These are phyloP conservation scores for Mucor lusitanicus DNA, from an alignment of 371 early-diverging fungal species.

Conservation along the genomic window DNA sequence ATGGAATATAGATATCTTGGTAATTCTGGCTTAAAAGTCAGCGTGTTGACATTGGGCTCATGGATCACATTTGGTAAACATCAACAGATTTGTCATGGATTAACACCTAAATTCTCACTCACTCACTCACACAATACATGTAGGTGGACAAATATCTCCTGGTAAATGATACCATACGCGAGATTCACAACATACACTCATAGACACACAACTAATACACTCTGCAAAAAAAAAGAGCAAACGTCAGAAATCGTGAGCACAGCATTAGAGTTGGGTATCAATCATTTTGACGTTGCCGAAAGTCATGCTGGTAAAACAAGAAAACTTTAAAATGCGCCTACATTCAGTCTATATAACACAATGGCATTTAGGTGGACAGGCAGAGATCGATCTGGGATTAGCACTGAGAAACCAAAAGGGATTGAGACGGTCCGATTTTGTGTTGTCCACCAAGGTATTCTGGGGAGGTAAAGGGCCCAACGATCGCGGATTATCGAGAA, in stretches of 20 bases:
- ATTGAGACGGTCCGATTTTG: constrained; percentile 73
- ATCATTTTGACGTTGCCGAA: constrained; percentile 85
- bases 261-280: constrained; percentile 78
- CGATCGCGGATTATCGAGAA: constrained; percentile 81
- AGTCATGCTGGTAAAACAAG: constrained; percentile 57
- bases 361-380: constrained; percentile 58
- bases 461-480: constrained; percentile 85
- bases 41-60: constrained; percentile 42
- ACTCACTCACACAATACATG: neutral
- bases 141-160: constrained; percentile 63
- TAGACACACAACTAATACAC: neutral
- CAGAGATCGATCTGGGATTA: constrained; percentile 77
- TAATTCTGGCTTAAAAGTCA: constrained; percentile 78
- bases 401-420: constrained; percentile 69
- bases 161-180: constrained; percentile 21
- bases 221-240: constrained; percentile 40
- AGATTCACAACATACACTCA: neutral
- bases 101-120: no score
- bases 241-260: constrained; percentile 71
- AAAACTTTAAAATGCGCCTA: neutral
- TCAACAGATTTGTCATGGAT: no score
- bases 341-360: neutral
- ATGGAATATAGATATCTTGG: constrained; percentile 89
- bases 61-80: constrained; percentile 69
- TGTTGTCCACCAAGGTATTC: constrained; percentile 84